Conservation (phyloP, 2,329 filamentous ascomycete genomes). For the Fusarium sublunatum region DNA sequence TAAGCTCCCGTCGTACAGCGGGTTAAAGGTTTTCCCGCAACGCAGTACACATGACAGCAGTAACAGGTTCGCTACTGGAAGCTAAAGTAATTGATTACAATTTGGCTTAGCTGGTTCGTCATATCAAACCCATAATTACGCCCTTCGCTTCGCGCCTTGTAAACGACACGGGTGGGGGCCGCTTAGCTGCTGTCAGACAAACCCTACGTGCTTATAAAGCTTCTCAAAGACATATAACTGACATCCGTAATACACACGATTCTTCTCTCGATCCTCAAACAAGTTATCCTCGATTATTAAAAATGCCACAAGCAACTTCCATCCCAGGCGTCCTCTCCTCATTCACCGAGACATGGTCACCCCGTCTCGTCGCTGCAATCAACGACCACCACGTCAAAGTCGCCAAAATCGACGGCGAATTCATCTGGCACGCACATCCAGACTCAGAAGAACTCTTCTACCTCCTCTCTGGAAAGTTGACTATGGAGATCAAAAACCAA, state of each 20-base stretch:
- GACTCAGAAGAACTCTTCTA: constrained; percentile 57
- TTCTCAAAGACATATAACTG: too few relatives aligned
- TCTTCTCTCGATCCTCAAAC: too few relatives aligned
- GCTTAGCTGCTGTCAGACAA: too few relatives aligned
- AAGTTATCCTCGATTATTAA: background rate
- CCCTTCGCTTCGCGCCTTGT: constrained; percentile 19
- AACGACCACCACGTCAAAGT: constrained; percentile 56
- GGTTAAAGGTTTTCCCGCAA: too few relatives aligned
- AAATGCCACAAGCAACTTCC: constrained; percentile 38
- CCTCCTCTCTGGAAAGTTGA: constrained; percentile 51
- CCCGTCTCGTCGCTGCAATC: constrained; percentile 49
- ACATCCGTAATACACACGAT: too few relatives aligned
- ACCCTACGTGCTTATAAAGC: background rate
- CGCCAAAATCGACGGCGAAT: constrained; percentile 53
- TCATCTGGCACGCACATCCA: constrained; percentile 56
- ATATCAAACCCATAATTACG: background rate
- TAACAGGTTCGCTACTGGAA: too few relatives aligned
- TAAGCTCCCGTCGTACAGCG: too few relatives aligned
- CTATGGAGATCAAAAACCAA: constrained; percentile 49
- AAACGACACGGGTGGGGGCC: constrained; percentile 8
- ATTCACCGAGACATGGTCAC: constrained; percentile 48
- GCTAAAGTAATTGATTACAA: background rate
- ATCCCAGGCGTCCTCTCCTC: constrained; percentile 44
- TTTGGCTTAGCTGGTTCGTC: background rate
- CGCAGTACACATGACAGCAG: too few relatives aligned